These are phyloP conservation scores for Sphenostylis stenocarpa DNA, from an alignment of 306 rosid genomes.

Conservation along the genomic window DNA sequence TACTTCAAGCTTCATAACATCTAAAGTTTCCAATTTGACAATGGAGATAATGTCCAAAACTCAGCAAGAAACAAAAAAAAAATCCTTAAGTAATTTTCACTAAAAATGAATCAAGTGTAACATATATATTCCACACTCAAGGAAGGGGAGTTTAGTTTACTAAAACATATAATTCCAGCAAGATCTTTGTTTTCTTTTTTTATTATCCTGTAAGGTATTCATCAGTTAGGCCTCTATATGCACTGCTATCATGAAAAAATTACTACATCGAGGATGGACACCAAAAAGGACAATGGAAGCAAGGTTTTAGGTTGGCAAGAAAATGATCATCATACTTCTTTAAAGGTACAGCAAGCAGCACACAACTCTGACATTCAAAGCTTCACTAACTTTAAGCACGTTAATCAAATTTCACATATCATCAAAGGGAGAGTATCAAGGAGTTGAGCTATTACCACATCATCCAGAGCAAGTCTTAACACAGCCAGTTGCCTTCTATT, in stretches of 20 bases:
- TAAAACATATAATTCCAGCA: not conserved
- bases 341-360: not conserved
- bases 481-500: slow-evolving; percentile 60
- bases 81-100: not conserved
- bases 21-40: not conserved
- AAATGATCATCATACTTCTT: not conserved
- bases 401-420: not conserved
- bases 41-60: not conserved
- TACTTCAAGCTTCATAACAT: not conserved
- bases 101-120: not conserved
- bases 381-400: not conserved
- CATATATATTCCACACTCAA: not conserved
- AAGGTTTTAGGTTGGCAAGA: not conserved
- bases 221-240: not conserved
- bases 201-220: not conserved
- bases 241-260: not conserved
- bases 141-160: not conserved
- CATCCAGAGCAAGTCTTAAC: slow-evolving; percentile 83
- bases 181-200: not conserved
- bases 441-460: slow-evolving; percentile 55
- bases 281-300: not conserved
- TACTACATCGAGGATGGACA: not conserved
- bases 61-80: not conserved
- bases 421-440: not conserved
- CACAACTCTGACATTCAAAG: not conserved